These are phyloP conservation scores for Diospyros kaki DNA, from an alignment of 148 eudicot genomes.

Conservation along the genomic window DNA sequence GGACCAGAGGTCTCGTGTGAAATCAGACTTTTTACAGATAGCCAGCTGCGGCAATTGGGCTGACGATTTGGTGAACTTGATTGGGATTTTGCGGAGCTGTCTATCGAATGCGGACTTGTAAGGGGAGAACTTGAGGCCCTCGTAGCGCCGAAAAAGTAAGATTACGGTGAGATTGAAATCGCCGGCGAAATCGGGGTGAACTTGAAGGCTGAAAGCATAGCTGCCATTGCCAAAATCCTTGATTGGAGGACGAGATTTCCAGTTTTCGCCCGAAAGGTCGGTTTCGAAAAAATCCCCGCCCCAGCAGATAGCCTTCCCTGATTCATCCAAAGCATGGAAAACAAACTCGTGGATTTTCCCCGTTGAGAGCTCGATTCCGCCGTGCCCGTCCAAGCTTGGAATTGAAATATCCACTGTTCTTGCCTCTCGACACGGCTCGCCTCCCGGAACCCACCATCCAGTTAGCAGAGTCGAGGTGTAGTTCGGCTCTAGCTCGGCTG, in stretches of 20 bases:
- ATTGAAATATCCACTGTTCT: slow-evolving; percentile 56
- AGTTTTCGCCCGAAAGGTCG: slow-evolving; percentile 59
- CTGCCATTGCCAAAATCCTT: slow-evolving; percentile 77
- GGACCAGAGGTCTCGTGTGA: slow-evolving; percentile 58
- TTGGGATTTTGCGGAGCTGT: slow-evolving; percentile 42
- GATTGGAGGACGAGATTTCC: slow-evolving; percentile 83
- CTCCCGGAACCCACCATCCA: slow-evolving; percentile 60
- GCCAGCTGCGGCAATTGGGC: slow-evolving; percentile 33
- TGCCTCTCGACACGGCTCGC: slow-evolving; percentile 55
- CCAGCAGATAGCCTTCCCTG: slow-evolving; percentile 48
- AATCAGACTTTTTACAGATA: slow-evolving; percentile 54
- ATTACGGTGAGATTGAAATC: slow-evolving; percentile 60
- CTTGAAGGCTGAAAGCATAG: slow-evolving; percentile 65
- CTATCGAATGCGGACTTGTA: slow-evolving; percentile 57
- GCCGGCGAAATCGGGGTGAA: slow-evolving; percentile 83
- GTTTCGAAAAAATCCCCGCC: slow-evolving; percentile 95
- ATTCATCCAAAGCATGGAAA: slow-evolving; percentile 76
- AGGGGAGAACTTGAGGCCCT: slow-evolving; percentile 71
- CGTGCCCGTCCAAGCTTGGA: slow-evolving; percentile 40
- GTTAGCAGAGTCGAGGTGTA: slow-evolving; percentile 46
- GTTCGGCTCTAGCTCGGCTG: slow-evolving; percentile 46
- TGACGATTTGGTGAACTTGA: slow-evolving; percentile 36
- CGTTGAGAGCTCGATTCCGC: slow-evolving; percentile 33
- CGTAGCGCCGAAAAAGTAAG: slow-evolving; percentile 65
- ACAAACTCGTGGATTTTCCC: slow-evolving; percentile 65